Base-by-base conservation (phyloP, 441 rosid species). In the Brassica hybrid region DNA sequence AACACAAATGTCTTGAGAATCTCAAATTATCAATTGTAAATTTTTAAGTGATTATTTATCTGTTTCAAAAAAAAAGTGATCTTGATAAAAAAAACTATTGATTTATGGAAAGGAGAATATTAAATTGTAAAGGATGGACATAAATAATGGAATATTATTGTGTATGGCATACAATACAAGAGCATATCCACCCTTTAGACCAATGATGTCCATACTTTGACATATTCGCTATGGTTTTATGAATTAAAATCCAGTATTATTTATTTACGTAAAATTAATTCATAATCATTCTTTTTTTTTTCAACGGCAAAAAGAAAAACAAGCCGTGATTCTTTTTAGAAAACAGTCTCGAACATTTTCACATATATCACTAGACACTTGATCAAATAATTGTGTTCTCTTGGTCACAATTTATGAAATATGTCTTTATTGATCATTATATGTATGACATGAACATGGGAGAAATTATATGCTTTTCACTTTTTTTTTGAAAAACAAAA, bases 141-240 rank as follows among this genome's bases (percentile, higher is more conserved):
- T 2, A 69, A 70, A 76, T 62, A 63, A 70, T 38, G 60, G 76
- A 64, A 76, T 64, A 69, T 52, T 59, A 48, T 34, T 76, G 43
- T 27, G 65, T 69, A 63, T 69, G 79, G 69, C 62, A 75, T 34
- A 48, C 61, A 75, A 68, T 60, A 45, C 34, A 67, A 69, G 68
- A 60, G 70, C 79, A 69, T 75, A 68, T 76, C 73, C 79, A 75
- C 79, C 61, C 70, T 69, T 74, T 27, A 45, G 23, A 25, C 52
- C 61, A 69, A 76, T 50, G 9, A 68, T 60, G 74, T 3, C 68
- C 79, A 67, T 45, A 60, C 67, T 67, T 74, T n/a, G 1, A 74
- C 66, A 13, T 58, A 48, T 45, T 18, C 43, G 9, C 72, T 65
- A 36, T 74, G 6, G 17, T 74, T 56, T 74, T 54, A 8, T 2